A percentile compares a stretch with the other conserved stretches of the same genome.
These are phyloP conservation scores for Suillus subluteus DNA, from an alignment of 768 basidiomycete species.

Conservation along the genomic window DNA sequence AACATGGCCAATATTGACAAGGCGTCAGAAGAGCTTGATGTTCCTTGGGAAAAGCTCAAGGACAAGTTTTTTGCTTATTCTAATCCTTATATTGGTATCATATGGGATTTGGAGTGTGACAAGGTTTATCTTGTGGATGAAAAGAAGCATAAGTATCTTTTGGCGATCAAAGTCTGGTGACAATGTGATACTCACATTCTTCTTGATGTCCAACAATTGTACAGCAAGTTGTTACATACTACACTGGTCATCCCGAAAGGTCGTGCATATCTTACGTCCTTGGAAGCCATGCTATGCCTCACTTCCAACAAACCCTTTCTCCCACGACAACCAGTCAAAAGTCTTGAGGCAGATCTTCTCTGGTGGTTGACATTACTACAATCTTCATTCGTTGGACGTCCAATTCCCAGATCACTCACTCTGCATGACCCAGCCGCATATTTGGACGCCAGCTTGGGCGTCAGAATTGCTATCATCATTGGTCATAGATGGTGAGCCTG, in stretches of 20 bases:
- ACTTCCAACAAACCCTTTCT: background rate
- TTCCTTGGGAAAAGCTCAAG: background rate
- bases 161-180: background rate
- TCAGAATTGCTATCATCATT: conserved; percentile 18
- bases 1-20: background rate
- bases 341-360: background rate
- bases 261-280: background rate
- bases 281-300: background rate
- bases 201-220: background rate
- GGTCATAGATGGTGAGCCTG: background rate
- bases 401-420: no score
- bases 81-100: background rate
- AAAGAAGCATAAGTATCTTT: background rate
- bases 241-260: background rate
- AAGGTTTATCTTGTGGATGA: background rate
- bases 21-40: background rate
- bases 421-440: no score
- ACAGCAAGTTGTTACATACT: background rate
- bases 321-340: background rate
- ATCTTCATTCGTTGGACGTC: accelerated
- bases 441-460: conserved; percentile 15
- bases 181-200: background rate
- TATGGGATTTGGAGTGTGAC: background rate
- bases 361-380: no score
- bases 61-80: accelerated